Conservation (phyloP, 73 alveolate genomes). For the Paramecium biaurelia region DNA sequence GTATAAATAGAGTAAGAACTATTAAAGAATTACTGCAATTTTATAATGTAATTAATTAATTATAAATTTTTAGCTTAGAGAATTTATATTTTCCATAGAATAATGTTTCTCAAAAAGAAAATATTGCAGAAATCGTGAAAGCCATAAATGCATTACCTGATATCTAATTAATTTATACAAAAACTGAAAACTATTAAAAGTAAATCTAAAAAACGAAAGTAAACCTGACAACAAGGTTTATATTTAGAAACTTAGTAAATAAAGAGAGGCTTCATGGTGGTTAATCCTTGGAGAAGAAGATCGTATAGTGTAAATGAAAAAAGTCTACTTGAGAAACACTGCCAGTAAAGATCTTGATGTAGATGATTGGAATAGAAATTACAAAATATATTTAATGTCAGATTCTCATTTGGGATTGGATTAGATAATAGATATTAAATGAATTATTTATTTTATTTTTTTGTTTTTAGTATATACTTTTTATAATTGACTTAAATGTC, state of each 20-base stretch:
- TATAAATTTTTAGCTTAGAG: not conserved
- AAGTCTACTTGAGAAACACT: not conserved
- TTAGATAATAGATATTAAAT: not conserved
- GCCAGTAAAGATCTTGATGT: not conserved
- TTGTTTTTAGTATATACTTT: not conserved
- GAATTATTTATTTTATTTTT: not conserved
- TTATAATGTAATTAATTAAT: conserved; percentile 18
- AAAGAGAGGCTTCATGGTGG: conserved; percentile 65
- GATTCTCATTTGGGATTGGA: conserved; percentile 62
- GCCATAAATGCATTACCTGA: conserved; percentile 56
- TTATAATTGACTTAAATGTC: not conserved
- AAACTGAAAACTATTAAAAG: not conserved
- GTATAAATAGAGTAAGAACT: not conserved
- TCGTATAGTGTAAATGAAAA: conserved; percentile 3
- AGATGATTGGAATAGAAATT: not conserved
- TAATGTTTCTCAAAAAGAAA: not conserved
- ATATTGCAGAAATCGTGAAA: not conserved
- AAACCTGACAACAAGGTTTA: not conserved
- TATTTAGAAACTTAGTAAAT: not conserved
- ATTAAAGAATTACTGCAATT: not conserved
- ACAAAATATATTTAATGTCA: conserved; percentile 26
- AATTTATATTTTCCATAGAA: conserved; percentile 4
- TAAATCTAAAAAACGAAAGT: not conserved
- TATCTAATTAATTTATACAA: not conserved
- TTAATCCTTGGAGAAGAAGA: conserved; percentile 39